Evolutionary conservation across 768 basidiomycete genomes (phyloP).

Genomic region (Termitomyces sp.): DNA sequence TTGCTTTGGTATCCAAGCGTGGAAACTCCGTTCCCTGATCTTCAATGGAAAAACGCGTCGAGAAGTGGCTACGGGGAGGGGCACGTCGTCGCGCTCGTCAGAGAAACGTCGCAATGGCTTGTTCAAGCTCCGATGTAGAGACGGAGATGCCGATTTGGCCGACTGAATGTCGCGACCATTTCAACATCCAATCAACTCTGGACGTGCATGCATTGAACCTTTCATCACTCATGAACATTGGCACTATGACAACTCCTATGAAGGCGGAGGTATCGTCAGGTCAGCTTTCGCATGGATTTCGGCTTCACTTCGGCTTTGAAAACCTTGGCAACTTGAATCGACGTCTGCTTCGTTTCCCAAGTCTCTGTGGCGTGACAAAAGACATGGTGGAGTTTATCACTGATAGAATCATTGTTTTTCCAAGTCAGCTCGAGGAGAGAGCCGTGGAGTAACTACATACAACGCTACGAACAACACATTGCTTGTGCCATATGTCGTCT

Average conservation of each 20-base stretch:
- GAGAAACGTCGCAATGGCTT: background rate
- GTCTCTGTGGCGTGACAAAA: conserved; percentile 2
- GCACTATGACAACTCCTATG: background rate
- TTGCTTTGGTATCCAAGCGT: background rate
- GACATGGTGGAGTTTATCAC: background rate
- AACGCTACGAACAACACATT: background rate
- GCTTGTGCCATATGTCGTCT: background rate
- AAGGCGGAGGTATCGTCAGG: background rate
- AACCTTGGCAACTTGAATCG: background rate
- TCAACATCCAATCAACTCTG: background rate
- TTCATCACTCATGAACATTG: background rate
- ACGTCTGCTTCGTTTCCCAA: background rate
- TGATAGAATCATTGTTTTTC: conserved; percentile 4
- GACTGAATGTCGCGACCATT: background rate
- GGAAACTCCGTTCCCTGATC: background rate
- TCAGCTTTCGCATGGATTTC: background rate
- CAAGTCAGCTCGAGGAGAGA: background rate
- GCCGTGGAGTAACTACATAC: background rate
- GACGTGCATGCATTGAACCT: background rate
- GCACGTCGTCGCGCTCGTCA: background rate
- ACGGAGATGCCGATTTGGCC: background rate
- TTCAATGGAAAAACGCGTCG: background rate
- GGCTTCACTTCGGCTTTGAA: background rate
- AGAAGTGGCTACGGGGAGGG: background rate
- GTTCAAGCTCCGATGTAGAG: conserved; percentile 1